phyloP scores from a whole-genome alignment of 2,329 filamentous ascomycete species.

The Ceratocystis smalleyi region DNA sequence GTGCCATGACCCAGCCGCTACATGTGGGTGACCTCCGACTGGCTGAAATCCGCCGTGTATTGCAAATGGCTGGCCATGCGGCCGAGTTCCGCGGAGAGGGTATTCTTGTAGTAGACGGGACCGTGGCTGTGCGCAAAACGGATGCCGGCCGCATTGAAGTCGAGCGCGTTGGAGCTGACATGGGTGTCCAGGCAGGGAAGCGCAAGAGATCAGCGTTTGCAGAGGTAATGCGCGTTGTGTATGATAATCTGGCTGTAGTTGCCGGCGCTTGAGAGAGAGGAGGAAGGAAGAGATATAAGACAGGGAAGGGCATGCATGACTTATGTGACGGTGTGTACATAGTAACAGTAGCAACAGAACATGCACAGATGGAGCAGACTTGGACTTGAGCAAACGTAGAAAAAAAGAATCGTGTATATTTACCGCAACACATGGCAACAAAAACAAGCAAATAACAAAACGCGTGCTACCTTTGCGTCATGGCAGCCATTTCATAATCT shows the following conservation, averaged over 20 bases:
- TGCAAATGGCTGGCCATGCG: constrained; percentile 67
- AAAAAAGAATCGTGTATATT: not conserved
- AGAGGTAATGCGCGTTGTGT: constrained; percentile 79
- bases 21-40: constrained; percentile 88
- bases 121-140: constrained; percentile 77
- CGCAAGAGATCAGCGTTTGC: constrained; percentile 52
- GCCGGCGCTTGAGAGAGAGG: constrained; percentile 30
- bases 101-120: constrained; percentile 73
- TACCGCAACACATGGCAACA: not conserved
- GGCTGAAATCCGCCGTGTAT: constrained; percentile 69
- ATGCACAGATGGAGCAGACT: not conserved
- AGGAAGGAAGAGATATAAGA: too few relatives aligned
- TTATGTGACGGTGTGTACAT: not conserved
- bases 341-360: not conserved
- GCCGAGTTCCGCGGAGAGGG: constrained; percentile 92
- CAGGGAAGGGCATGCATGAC: not conserved
- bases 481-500: constrained; percentile 51
- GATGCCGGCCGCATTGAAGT: constrained; percentile 77
- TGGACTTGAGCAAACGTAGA: too few relatives aligned
- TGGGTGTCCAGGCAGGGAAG: constrained; percentile 17
- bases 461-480: constrained; percentile 25
- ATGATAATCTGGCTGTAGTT: constrained; percentile 84
- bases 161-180: constrained; percentile 50
- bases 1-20: constrained; percentile 57
- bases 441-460: not conserved